Conservation (phyloP, 208 protist species). For the Wallacemonas rigidus region DNA sequence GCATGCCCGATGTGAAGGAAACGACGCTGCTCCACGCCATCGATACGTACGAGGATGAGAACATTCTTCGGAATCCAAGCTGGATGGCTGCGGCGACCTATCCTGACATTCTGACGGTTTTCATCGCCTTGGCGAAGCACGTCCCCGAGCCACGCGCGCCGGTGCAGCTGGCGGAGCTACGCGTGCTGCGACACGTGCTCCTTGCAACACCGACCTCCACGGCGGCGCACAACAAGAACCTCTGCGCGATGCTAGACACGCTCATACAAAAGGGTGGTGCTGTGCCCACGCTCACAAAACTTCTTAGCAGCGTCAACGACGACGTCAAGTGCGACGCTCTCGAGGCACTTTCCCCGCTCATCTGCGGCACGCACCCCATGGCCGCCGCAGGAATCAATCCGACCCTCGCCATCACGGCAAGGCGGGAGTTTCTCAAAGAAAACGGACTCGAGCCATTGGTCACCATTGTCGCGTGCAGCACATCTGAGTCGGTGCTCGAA, state of each 20-base stretch:
- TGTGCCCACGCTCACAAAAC: conserved; percentile 50
- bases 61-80: conserved; percentile 16
- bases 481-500: conserved; percentile 88
- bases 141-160: conserved; percentile 73
- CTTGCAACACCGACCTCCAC: conserved; percentile 36
- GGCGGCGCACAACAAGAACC: conserved; percentile 33
- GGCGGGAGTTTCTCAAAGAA: conserved; percentile 67
- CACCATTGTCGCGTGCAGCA: conserved; percentile 82
- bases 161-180: conserved; percentile 76
- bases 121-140: conserved; percentile 62
- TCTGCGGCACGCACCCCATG: conserved; percentile 48
- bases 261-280: conserved; percentile 53
- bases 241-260: conserved; percentile 41
- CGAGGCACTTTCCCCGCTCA: conserved; percentile 71
- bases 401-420: conserved; percentile 28
- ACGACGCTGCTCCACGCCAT: conserved; percentile 70
- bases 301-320: conserved; percentile 92
- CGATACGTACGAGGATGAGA: conserved; percentile 64
- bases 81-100: conserved; percentile 41
- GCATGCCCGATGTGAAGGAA: conserved; percentile 81
- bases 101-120: conserved; percentile 44
- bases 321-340: conserved; percentile 90
- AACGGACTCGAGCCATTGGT: conserved; percentile 86
- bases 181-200: conserved; percentile 64
- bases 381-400: conserved; percentile 11